phyloP scores from a whole-genome alignment of 805 yeast genomes.

The Zygotorulaspora sp. region DNA sequence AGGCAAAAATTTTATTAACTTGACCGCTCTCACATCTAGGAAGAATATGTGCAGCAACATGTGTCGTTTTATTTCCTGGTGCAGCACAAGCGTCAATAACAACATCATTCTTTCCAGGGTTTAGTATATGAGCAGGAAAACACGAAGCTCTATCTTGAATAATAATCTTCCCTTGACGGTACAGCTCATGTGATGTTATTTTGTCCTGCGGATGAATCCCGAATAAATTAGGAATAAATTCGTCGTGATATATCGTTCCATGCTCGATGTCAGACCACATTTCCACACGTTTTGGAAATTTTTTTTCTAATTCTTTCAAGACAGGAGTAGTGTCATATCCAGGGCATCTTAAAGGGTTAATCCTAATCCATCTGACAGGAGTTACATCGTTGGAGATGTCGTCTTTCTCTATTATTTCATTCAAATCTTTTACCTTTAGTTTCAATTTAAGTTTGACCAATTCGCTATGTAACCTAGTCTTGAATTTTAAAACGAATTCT shows the following conservation, averaged over 20 bases:
- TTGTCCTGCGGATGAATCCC: constrained; percentile 78
- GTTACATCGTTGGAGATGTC: constrained; percentile 47
- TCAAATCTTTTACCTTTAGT: constrained; percentile 54
- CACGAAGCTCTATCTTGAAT: constrained; percentile 97
- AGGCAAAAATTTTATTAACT: constrained; percentile 58
- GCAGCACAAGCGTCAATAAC: constrained; percentile 96
- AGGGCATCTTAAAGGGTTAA: constrained; percentile 57
- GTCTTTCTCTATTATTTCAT: constrained; percentile 51
- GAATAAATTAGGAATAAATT: constrained; percentile 65
- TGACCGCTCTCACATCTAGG: constrained; percentile 15
- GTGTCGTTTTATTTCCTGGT: constrained; percentile 97
- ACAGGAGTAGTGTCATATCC: constrained; percentile 23
- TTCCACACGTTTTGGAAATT: constrained; percentile 43
- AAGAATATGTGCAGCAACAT: constrained; percentile 56
- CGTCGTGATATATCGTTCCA: constrained; percentile 69
- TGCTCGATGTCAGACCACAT: constrained; percentile 42
- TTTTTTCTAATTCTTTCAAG: constrained; percentile 25
- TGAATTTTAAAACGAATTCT: constrained; percentile 71
- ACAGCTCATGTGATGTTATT: constrained; percentile 62
- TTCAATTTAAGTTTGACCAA: constrained; percentile 70
- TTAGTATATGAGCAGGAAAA: constrained; percentile 83
- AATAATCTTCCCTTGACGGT: constrained; percentile 70
- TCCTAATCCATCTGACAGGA: constrained; percentile 76
- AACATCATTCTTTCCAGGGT: constrained; percentile 53
- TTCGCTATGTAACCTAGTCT: constrained; percentile 79